Evolutionary conservation across 768 basidiomycete species (phyloP).

Genomic region (Macrolepiota dolichaula): DNA sequence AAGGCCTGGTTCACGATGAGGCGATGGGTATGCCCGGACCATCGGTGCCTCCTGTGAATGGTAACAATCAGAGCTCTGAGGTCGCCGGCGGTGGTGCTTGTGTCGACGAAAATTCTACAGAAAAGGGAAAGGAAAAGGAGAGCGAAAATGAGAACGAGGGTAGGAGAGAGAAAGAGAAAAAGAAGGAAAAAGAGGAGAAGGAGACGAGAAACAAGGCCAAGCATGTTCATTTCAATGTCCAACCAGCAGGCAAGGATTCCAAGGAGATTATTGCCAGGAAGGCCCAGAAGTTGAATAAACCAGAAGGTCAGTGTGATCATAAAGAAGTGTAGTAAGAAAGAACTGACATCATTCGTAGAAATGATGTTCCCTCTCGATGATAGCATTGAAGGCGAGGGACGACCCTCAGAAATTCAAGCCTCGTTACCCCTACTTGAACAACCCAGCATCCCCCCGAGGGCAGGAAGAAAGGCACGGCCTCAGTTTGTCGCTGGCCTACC

Average conservation of each 20-base stretch:
- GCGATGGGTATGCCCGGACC: conserved; percentile 17
- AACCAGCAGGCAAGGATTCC: conserved; percentile 45
- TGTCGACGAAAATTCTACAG: conserved; percentile 14
- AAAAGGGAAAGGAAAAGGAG: conserved; percentile 2
- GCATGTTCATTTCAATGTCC: conserved; percentile 65
- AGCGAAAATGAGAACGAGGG: conserved; percentile 9
- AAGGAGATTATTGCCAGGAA: not conserved
- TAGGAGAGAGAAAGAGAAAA: conserved; percentile 12
- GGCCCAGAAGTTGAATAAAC: conserved; percentile 3
- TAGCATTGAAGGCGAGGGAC: conserved; percentile 48
- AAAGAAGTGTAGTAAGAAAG: not conserved
- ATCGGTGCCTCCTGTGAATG: conserved; percentile 14
- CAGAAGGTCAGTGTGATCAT: conserved; percentile 38
- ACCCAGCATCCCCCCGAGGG: conserved; percentile 28
- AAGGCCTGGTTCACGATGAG: conserved; percentile 15
- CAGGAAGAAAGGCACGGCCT: conserved; percentile 25
- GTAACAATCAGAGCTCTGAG: conserved; percentile 16
- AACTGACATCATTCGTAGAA: conserved; percentile 32
- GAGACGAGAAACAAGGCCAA: conserved; percentile 55
- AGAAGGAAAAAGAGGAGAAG: conserved; percentile 21
- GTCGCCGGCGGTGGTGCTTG: conserved; percentile 16
- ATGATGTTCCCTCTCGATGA: conserved; percentile 68
- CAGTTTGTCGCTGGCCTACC: conserved; percentile 41
- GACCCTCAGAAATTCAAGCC: conserved; percentile 27
- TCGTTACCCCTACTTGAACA: conserved; percentile 42